Base-by-base conservation (phyloP, 2,329 filamentous ascomycete genomes). In the Pseudogymnoascus sp. region DNA sequence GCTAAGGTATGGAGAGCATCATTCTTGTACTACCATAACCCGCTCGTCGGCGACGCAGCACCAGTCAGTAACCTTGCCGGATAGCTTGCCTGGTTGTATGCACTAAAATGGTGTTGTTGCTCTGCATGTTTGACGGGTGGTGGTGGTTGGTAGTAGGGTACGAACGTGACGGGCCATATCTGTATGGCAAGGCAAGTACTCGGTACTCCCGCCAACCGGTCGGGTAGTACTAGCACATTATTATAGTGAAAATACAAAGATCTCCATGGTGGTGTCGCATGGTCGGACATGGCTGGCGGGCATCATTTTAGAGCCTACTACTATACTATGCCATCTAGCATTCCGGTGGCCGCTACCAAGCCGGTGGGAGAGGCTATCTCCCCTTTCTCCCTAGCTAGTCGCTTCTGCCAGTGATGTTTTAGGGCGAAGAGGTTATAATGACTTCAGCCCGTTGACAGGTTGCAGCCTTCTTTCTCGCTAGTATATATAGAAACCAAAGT, bases 351-450 rank as follows among this genome's bases (percentile, higher is more conserved):
- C 41, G 41, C 41, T 45, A 45, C 41, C 41, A 45, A 45, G 41
- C 41, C 41, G 41, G 41, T 45, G 41, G 41, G 41, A 45, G 41
- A 45, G 41, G 41, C 41, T 45, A 45, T 45, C 41, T 45, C 41
- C 41, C 41, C 41, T 26, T 45, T 45, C 41, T 45, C 41, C 41
- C 41, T 45, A 45, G 41, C 41, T 45, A 45, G 19, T 45, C 21
- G 41, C 21, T 45, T 45, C 41, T 45, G 41, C 41, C 41, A 45
- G 41, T 45, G 41, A 45, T 45, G 41, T 45, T 45, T 45, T 45
- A 45, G 41, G 41, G 41, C 41, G 41, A 23, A 45, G 41, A 45
- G 41, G 41, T 45, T 45, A 45, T 45, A 45, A 45, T 45, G 41
- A 45, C 41, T 45, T 23, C 41, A 45, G 41, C 41, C 41, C 41